Conservation (phyloP, 768 basidiomycete species). For the Amanita brunnescens region DNA sequence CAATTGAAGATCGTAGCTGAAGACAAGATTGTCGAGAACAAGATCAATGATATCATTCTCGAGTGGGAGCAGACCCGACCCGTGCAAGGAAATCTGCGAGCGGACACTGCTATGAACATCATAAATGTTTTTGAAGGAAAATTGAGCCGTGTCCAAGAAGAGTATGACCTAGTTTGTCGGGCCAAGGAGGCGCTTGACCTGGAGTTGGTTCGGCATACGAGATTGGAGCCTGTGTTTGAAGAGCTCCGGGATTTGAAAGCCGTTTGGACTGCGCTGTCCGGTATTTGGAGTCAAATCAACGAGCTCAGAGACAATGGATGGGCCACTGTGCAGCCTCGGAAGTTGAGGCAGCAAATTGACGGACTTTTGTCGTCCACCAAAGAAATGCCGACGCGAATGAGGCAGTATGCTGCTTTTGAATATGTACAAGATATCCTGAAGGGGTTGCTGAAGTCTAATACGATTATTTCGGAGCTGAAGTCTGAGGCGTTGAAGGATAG, state of each 20-base stretch:
- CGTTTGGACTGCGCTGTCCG: constrained; percentile 97
- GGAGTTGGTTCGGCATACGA: constrained; percentile 81
- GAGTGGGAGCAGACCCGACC: constrained; percentile 98
- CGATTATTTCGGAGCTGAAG: constrained; percentile 87
- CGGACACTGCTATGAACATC: constrained; percentile 92
- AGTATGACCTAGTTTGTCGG: constrained; percentile 89
- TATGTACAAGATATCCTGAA: constrained; percentile 90
- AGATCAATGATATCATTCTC: constrained; percentile 79
- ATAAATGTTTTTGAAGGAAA: constrained; percentile 95
- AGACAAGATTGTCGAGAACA: constrained; percentile 96
- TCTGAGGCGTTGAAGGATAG: constrained; percentile 96
- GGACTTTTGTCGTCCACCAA: constrained; percentile 87
- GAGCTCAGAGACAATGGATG: constrained; percentile 85
- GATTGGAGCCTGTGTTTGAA: constrained; percentile 89
- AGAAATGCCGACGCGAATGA: constrained; percentile 98
- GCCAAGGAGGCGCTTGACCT: constrained; percentile 97
- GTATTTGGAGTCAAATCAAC: constrained; percentile 89
- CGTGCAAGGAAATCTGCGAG: constrained; percentile 93
- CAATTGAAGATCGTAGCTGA: constrained; percentile 99
- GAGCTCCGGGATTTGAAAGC: constrained; percentile 95
- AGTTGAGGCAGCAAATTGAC: constrained; percentile 90
- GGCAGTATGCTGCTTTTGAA: constrained; percentile 98
- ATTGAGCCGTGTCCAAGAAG: constrained; percentile 82
- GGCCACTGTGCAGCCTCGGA: constrained; percentile 91
- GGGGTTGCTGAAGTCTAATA: constrained; percentile 81